These are phyloP conservation scores for Neobulgaria alba DNA, from an alignment of 2,329 filamentous ascomycete genomes.

Conservation along the genomic window DNA sequence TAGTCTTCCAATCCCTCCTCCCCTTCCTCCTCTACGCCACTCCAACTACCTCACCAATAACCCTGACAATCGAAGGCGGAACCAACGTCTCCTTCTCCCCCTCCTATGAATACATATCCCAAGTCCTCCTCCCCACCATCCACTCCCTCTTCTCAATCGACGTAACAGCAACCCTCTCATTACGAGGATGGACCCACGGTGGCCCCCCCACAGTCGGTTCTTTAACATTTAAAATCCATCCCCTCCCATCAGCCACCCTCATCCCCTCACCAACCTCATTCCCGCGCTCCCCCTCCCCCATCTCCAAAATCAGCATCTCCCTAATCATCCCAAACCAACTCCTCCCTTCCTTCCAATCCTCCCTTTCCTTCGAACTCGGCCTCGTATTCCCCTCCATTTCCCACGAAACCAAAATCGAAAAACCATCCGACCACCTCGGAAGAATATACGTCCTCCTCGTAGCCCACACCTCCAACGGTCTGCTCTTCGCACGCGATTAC, in stretches of 20 bases:
- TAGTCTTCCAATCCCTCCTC: conserved; percentile 52
- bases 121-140: conserved; percentile 48
- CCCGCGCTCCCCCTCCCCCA: conserved; percentile 24
- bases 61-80: conserved; percentile 46
- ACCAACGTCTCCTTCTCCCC: conserved; percentile 50
- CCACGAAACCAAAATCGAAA: conserved; percentile 36
- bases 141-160: conserved; percentile 43
- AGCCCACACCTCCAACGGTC: conserved; percentile 37
- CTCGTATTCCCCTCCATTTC: conserved; percentile 36
- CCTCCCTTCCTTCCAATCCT: conserved; percentile 33
- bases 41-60: conserved; percentile 36
- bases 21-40: conserved; percentile 49
- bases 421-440: conserved; percentile 43
- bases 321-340: conserved; percentile 41
- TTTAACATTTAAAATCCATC: conserved; percentile 38
- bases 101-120: conserved; percentile 55
- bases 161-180: conserved; percentile 37
- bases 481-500: conserved; percentile 43
- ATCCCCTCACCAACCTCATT: conserved; percentile 31
- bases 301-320: conserved; percentile 42
- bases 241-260: conserved; percentile 31
- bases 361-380: conserved; percentile 34
- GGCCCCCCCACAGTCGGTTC: conserved; percentile 18
- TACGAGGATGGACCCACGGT: conserved; percentile 40
- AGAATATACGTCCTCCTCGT: conserved; percentile 50